A percentile compares a stretch with the other conserved stretches of the same genome.
Conservation (phyloP, 2,329 filamentous ascomycete species). For the Shiraia bambusicola region DNA sequence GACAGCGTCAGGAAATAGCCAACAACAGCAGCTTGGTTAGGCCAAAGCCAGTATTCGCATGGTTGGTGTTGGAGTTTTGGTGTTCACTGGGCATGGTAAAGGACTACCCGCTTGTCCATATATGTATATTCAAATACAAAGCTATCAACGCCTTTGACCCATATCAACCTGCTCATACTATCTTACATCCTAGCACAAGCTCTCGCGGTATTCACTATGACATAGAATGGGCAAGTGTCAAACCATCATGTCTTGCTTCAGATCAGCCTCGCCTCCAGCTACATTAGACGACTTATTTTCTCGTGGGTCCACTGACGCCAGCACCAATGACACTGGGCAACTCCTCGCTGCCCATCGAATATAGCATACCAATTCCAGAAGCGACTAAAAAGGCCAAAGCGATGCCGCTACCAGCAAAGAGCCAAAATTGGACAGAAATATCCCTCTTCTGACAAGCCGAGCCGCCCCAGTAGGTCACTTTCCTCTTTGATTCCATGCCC, state of each 20-base stretch:
- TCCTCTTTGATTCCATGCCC: constrained; percentile 49
- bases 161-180: constrained; percentile 16
- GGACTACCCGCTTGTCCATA: constrained; percentile 13
- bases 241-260: not conserved
- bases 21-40: not conserved
- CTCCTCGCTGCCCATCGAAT: constrained; percentile 80
- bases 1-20: not conserved
- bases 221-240: not conserved
- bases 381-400: constrained; percentile 67
- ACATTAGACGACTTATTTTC: constrained; percentile 36
- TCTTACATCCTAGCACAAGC: constrained; percentile 31
- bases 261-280: no score
- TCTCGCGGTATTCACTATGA: constrained; percentile 2
- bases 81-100: not conserved
- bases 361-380: constrained; percentile 76
- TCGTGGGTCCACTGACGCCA: constrained; percentile 70
- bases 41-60: not conserved
- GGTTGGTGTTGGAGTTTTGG: constrained; percentile 2
- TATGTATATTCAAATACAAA: constrained; percentile 27
- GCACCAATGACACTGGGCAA: constrained; percentile 95
- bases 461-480: constrained; percentile 78
- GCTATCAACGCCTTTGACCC: constrained; percentile 37
- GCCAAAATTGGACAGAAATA: constrained; percentile 83
- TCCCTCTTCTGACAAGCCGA: constrained; percentile 88
- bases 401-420: constrained; percentile 75